phyloP scores from a whole-genome alignment of 2,329 filamentous ascomycete species.

The Fusarium hainanense region DNA sequence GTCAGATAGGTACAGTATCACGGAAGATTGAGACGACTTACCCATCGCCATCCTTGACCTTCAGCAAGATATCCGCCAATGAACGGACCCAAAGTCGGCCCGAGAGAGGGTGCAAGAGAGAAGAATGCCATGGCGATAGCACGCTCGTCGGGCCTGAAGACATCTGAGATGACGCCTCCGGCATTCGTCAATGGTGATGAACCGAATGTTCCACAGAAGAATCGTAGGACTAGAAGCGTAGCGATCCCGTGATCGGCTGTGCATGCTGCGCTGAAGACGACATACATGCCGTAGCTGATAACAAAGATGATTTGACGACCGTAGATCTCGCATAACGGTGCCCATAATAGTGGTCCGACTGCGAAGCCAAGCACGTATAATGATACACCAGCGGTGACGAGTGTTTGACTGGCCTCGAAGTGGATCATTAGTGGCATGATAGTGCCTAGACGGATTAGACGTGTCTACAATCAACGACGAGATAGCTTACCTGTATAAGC shows the following conservation, averaged over 20 bases:
- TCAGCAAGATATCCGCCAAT: conserved; percentile 71
- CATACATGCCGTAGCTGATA: conserved; percentile 66
- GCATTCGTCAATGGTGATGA: conserved; percentile 71
- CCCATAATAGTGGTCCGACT: conserved; percentile 73
- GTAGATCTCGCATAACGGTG: conserved; percentile 72
- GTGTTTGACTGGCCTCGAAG: conserved; percentile 63
- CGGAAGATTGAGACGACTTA: conserved; percentile 2
- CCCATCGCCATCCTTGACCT: conserved; percentile 69
- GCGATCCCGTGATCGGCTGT: conserved; percentile 67
- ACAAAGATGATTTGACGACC: conserved; percentile 70
- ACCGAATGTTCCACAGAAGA: conserved; percentile 72
- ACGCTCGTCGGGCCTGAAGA: conserved; percentile 65
- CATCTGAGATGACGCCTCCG: conserved; percentile 72
- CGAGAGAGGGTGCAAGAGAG: conserved; percentile 71
- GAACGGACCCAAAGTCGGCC: conserved; percentile 69
- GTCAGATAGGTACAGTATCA: background rate
- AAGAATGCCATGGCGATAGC: conserved; percentile 70
- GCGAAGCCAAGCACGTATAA: conserved; percentile 72
- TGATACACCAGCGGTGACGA: conserved; percentile 71
- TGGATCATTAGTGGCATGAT: conserved; percentile 63
- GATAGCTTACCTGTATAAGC: conserved; percentile 67
- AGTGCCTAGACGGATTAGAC: conserved; percentile 25
- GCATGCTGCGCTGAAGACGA: conserved; percentile 70
- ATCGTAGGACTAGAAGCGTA: conserved; percentile 73
- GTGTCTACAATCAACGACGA: fast-evolving